A percentile compares a stretch with the other conserved stretches of the same genome.
phyloP scores from a whole-genome alignment of 108 stramenopile species.

The Skeletonema costatum region DNA sequence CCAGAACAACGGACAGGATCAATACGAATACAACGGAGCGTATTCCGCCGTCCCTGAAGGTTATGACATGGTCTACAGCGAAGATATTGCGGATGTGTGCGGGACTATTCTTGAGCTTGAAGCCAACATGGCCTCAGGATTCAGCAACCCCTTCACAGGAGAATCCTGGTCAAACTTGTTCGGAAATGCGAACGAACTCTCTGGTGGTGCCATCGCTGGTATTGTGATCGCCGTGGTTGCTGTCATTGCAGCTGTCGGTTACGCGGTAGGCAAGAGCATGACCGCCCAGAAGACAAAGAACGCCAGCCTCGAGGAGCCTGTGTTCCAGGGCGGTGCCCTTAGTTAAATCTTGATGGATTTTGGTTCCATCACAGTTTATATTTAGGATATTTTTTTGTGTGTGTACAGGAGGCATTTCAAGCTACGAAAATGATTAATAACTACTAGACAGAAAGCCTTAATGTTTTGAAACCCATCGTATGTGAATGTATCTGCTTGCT shows the following conservation, averaged over 20 bases:
- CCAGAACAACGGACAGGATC: neutral
- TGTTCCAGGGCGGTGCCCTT: neutral
- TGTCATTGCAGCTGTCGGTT: neutral
- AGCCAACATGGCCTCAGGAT: neutral
- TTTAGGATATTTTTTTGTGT: neutral
- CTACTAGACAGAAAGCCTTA: neutral
- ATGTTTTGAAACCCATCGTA: too few species aligned
- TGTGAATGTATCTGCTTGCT: too few species aligned
- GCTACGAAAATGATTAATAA: neutral
- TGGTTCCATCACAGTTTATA: neutral
- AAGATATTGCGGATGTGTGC: neutral
- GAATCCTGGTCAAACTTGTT: neutral
- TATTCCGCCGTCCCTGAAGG: neutral
- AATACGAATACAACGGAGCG: neutral
- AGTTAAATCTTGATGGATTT: neutral
- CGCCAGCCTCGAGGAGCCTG: neutral
- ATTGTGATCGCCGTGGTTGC: neutral
- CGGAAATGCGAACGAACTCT: neutral
- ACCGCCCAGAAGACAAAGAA: neutral
- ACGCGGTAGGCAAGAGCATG: too few species aligned
- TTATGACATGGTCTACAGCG: neutral
- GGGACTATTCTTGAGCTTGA: neutral
- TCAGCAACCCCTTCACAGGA: neutral
- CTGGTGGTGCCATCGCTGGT: neutral
- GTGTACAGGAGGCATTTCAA: neutral